Percentiles rank a stretch among this genome's conserved stretches.
phyloP scores from a whole-genome alignment of 176 grass and related monocot species.

The Hsuehochloa calcarea region DNA sequence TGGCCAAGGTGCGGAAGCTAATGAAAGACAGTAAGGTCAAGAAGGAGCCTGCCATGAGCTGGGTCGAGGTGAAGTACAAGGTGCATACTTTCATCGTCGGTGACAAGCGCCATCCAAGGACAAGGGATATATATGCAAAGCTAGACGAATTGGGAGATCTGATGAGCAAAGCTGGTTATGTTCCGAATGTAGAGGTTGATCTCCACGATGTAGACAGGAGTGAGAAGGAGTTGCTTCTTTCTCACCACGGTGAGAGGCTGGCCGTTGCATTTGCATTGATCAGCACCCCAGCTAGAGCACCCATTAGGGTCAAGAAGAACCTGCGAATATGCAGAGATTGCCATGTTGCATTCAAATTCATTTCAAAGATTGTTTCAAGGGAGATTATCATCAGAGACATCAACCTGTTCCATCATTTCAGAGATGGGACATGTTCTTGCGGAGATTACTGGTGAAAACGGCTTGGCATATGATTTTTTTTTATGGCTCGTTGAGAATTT shows the following conservation, averaged over 20 bases:
- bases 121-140: slow-evolving; percentile 75
- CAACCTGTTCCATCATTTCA: slow-evolving; percentile 78
- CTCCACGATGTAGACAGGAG: slow-evolving; percentile 63
- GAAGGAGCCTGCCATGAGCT: slow-evolving; percentile 87
- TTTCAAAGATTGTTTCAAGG: slow-evolving; percentile 70
- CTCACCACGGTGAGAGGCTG: slow-evolving; percentile 75
- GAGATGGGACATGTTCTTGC: slow-evolving; percentile 57
- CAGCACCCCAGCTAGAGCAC: slow-evolving; percentile 52
- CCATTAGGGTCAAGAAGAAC: slow-evolving; percentile 86
- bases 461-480: not conserved
- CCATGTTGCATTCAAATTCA: slow-evolving; percentile 60
- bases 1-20: slow-evolving; percentile 62
- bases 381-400: slow-evolving; percentile 77
- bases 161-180: slow-evolving; percentile 79
- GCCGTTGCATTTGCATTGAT: slow-evolving; percentile 63
- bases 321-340: slow-evolving; percentile 74
- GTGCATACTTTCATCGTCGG: slow-evolving; percentile 85
- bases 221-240: slow-evolving; percentile 80
- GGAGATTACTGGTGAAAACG: slow-evolving; percentile 67
- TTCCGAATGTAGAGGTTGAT: slow-evolving; percentile 61
- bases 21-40: slow-evolving; percentile 68
- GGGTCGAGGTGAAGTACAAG: slow-evolving; percentile 85
- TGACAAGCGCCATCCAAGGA: slow-evolving; percentile 63
- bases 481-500: slow-evolving; percentile 9
- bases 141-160: slow-evolving; percentile 72